Percentiles rank a stretch among this genome's conserved stretches.
Conservation (phyloP, 495 filamentous ascomycete species). For the Daldinia caldariorum region DNA sequence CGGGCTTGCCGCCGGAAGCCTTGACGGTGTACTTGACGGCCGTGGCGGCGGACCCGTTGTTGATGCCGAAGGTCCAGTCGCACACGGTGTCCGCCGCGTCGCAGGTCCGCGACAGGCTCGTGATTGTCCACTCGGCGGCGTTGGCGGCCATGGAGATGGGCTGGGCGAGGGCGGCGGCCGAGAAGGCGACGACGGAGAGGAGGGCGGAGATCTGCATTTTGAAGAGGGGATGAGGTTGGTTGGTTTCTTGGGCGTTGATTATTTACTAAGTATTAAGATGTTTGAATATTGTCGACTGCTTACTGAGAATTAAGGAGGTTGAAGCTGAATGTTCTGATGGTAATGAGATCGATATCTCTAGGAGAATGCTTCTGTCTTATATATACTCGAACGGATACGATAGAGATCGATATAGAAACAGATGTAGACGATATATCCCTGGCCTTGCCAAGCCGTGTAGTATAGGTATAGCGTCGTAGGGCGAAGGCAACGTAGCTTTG, state of each 20-base stretch:
- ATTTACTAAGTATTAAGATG: background rate
- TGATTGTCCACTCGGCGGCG: slow-evolving; percentile 59
- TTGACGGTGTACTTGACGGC: slow-evolving; percentile 53
- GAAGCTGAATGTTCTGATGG: background rate
- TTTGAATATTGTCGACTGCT: background rate
- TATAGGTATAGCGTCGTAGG: background rate
- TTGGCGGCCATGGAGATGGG: slow-evolving; percentile 55
- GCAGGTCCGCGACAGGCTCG: slow-evolving; percentile 59
- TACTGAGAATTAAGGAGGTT: background rate
- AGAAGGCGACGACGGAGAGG: slow-evolving; percentile 51
- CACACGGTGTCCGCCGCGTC: slow-evolving; percentile 57
- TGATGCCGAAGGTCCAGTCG: slow-evolving; percentile 59
- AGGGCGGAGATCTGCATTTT: slow-evolving; percentile 62
- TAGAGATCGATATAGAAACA: background rate
- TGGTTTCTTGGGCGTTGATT: background rate
- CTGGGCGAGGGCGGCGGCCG: slow-evolving; percentile 55
- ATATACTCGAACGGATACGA: slow-evolving; percentile 2
- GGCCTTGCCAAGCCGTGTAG: background rate
- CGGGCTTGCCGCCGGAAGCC: slow-evolving; percentile 33
- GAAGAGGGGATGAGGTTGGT: slow-evolving; percentile 1
- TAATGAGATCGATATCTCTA: background rate
- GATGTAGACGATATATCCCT: background rate
- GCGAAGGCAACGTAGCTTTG: background rate
- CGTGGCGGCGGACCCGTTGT: slow-evolving; percentile 49
- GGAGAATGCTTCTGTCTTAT: background rate